Conservation (phyloP, 2,329 filamentous ascomycete species). For the Ceratocystis lukuohia region DNA sequence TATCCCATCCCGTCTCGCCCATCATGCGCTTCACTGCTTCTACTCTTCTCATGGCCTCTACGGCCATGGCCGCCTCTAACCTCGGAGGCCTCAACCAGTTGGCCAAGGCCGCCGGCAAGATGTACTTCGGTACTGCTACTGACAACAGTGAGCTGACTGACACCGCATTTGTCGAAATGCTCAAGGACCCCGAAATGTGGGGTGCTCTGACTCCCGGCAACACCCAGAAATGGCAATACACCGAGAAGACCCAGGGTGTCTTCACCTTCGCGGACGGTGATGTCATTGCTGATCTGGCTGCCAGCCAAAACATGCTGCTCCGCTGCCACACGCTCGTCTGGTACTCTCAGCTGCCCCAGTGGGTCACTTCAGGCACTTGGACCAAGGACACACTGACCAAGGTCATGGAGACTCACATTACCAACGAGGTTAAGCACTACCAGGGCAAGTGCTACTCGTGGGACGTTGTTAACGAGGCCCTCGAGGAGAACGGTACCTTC, state of each 20-base stretch:
- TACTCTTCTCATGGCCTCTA: constrained; percentile 23
- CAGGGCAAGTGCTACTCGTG: constrained; percentile 47
- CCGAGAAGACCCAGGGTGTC: constrained; percentile 41
- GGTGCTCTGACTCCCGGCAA: constrained; percentile 50
- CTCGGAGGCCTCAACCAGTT: constrained; percentile 33
- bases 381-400: constrained; percentile 43
- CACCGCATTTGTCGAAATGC: constrained; percentile 35
- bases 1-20: background rate
- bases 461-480: constrained; percentile 54
- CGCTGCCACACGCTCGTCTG: constrained; percentile 44
- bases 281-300: constrained; percentile 32
- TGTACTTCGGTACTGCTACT: constrained; percentile 51
- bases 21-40: constrained; percentile 23
- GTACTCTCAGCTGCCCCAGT: constrained; percentile 34
- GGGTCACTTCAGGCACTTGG: constrained; percentile 31
- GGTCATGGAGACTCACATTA: constrained; percentile 43
- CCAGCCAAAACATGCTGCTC: constrained; percentile 33
- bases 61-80: constrained; percentile 22
- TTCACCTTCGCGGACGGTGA: constrained; percentile 51
- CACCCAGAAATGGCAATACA: constrained; percentile 47
- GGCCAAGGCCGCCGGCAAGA: constrained; percentile 39
- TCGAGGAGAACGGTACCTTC: constrained; percentile 43
- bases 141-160: constrained; percentile 37
- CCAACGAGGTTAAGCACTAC: constrained; percentile 43
- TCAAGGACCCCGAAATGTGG: constrained; percentile 43